Evolutionary conservation across 768 basidiomycete genomes (phyloP).

Genomic region (Paxillus involutus): DNA sequence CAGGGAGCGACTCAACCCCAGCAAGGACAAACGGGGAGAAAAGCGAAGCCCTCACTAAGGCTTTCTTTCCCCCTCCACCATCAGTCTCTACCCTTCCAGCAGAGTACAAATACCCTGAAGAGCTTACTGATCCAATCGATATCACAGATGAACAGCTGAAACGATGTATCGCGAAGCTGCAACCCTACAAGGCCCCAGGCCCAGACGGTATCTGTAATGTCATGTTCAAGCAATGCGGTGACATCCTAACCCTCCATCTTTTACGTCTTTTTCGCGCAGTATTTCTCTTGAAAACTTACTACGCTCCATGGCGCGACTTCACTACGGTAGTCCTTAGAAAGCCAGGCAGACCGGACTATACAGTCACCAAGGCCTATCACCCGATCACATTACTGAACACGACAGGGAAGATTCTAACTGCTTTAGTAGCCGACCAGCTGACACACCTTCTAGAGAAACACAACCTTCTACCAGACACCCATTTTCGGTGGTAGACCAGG

Average conservation of each 20-base stretch:
- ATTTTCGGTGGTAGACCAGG: not conserved
- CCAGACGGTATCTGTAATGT: constrained; percentile 27
- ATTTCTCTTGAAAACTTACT: constrained; percentile 4
- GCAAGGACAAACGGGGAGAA: too few species aligned
- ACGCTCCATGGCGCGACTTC: constrained; percentile 19
- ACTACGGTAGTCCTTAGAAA: constrained; percentile 34
- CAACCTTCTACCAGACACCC: not conserved
- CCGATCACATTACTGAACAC: not conserved
- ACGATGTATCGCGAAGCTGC: not conserved
- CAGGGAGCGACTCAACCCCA: too few species aligned
- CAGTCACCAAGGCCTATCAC: not conserved
- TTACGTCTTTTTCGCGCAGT: constrained; percentile 7
- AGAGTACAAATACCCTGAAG: constrained; percentile 4
- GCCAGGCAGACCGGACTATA: constrained; percentile 35
- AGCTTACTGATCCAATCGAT: not conserved
- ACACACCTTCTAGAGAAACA: not conserved
- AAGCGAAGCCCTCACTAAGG: too few species aligned
- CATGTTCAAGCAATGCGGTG: constrained; percentile 12
- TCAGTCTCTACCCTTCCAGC: not conserved
- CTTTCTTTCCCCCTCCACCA: too few species aligned
- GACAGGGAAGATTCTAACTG: not conserved
- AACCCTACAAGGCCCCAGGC: constrained; percentile 17
- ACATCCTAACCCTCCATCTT: constrained; percentile 8
- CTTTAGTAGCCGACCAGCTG: not conserved
- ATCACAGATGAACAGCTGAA: constrained; percentile 13